Evolutionary conservation across 1,139 yeast genomes (phyloP).

Genomic region (Candida buenavistaensis): DNA sequence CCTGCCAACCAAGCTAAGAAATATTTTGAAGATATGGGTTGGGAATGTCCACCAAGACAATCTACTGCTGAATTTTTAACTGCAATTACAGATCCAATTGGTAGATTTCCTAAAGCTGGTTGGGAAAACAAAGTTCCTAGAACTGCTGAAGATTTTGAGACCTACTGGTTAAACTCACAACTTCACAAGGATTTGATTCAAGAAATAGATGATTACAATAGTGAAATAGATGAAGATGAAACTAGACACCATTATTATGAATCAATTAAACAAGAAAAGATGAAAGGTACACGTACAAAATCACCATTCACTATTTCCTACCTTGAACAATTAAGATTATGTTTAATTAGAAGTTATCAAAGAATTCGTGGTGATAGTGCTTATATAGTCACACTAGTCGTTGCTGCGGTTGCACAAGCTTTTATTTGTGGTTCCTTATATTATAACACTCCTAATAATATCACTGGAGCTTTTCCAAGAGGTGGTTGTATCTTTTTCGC

Average conservation of each 20-base stretch:
- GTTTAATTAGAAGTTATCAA: constrained; percentile 50
- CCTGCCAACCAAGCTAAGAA: constrained; percentile 52
- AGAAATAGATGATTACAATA: constrained; percentile 44
- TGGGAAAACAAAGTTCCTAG: constrained; percentile 54
- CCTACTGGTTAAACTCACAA: constrained; percentile 53
- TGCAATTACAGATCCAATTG: constrained; percentile 63
- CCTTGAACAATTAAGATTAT: constrained; percentile 46
- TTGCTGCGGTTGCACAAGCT: constrained; percentile 51
- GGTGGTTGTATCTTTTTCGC: constrained; percentile 59
- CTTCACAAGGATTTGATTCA: constrained; percentile 40
- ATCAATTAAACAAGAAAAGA: constrained; percentile 43
- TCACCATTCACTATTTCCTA: constrained; percentile 50
- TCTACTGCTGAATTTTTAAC: constrained; percentile 69
- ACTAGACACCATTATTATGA: constrained; percentile 35
- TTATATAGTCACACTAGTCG: constrained; percentile 45
- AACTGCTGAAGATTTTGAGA: constrained; percentile 58
- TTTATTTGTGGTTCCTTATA: constrained; percentile 54
- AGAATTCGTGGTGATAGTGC: constrained; percentile 52
- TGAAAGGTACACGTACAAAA: constrained; percentile 37
- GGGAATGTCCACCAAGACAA: constrained; percentile 58
- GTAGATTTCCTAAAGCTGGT: constrained; percentile 45
- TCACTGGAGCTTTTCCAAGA: constrained; percentile 55
- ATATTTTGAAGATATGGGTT: constrained; percentile 63
- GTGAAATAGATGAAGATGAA: constrained; percentile 32
- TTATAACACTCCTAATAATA: constrained; percentile 41